A percentile compares a stretch with the other conserved stretches of the same genome.
Conservation (phyloP, 768 basidiomycete species). For the Leccinum boreale region DNA sequence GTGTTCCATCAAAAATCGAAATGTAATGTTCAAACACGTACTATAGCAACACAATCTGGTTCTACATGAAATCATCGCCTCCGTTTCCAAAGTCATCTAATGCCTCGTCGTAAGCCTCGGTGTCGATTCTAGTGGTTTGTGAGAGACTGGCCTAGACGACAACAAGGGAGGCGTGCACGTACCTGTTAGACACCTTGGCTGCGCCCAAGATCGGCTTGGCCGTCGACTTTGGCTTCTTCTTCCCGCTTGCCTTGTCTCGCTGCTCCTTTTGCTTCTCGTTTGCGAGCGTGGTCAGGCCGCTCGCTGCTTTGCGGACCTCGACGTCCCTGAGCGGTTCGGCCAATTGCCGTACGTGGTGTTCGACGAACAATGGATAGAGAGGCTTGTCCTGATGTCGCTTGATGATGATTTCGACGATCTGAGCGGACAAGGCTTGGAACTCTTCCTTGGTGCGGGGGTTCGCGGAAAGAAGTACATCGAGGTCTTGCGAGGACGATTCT, state of each 20-base stretch:
- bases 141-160: slow-evolving; percentile 14
- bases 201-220: slow-evolving; percentile 76
- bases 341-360: slow-evolving; percentile 76
- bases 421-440: slow-evolving; percentile 68
- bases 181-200: slow-evolving; percentile 65
- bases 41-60: slow-evolving; percentile 14
- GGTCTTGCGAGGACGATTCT: slow-evolving; percentile 68
- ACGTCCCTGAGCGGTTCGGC: slow-evolving; percentile 80
- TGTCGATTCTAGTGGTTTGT: slow-evolving; percentile 60
- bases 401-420: slow-evolving; percentile 72
- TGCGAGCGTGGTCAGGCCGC: slow-evolving; percentile 77
- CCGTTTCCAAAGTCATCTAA: slow-evolving; percentile 82
- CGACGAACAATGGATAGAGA: slow-evolving; percentile 78
- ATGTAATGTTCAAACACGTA: slow-evolving; percentile 4
- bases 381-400: slow-evolving; percentile 81
- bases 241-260: slow-evolving; percentile 80
- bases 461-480: slow-evolving; percentile 69
- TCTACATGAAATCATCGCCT: slow-evolving; percentile 89
- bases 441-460: slow-evolving; percentile 90
- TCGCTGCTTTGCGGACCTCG: slow-evolving; percentile 88
- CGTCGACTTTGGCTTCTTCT: slow-evolving; percentile 78
- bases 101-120: slow-evolving; percentile 78
- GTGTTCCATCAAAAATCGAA: slow-evolving; percentile 1
- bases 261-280: slow-evolving; percentile 96
- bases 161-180: slow-evolving; percentile 20